Evolutionary conservation across 1,139 yeast species (phyloP).

Genomic region (Lodderomyces orthopsilosis): DNA sequence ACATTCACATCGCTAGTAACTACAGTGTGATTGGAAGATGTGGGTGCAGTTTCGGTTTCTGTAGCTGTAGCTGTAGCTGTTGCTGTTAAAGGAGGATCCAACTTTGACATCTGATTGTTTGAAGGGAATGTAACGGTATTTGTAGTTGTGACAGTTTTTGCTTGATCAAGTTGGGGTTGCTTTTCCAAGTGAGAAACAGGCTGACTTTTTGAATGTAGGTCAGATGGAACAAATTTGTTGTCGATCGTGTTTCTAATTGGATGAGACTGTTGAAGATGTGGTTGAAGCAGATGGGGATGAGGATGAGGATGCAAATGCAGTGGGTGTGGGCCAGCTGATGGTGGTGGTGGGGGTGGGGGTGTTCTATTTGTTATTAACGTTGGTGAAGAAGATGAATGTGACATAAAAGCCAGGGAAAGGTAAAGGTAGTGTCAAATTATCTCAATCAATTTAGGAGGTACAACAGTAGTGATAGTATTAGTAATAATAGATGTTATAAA

Average conservation of each 20-base stretch:
- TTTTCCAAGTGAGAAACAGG: too few relatives aligned
- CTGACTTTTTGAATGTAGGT: too few relatives aligned
- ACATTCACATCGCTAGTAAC: background rate
- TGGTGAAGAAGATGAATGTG: background rate
- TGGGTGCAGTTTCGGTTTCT: background rate
- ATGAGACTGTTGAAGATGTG: background rate
- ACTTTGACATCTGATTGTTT: background rate
- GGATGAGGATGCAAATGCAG: background rate
- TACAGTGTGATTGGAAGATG: background rate
- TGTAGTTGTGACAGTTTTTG: too few relatives aligned
- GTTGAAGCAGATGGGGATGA: background rate
- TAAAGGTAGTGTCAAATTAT: background rate
- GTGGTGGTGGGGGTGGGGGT: background rate
- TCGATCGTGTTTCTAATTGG: too few relatives aligned
- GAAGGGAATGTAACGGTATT: background rate
- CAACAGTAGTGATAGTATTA: too few relatives aligned
- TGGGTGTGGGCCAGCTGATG: background rate
- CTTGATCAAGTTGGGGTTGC: too few relatives aligned
- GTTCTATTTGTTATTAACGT: background rate
- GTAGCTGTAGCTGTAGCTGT: too few relatives aligned
- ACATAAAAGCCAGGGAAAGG: background rate
- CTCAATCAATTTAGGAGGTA: background rate
- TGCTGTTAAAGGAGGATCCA: background rate
- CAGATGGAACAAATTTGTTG: too few relatives aligned
- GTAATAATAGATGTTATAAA: too few relatives aligned